A percentile compares a stretch with the other conserved stretches of the same genome.
Evolutionary conservation across 768 basidiomycete genomes (phyloP).

Genomic region (Polyporus arcularius): DNA sequence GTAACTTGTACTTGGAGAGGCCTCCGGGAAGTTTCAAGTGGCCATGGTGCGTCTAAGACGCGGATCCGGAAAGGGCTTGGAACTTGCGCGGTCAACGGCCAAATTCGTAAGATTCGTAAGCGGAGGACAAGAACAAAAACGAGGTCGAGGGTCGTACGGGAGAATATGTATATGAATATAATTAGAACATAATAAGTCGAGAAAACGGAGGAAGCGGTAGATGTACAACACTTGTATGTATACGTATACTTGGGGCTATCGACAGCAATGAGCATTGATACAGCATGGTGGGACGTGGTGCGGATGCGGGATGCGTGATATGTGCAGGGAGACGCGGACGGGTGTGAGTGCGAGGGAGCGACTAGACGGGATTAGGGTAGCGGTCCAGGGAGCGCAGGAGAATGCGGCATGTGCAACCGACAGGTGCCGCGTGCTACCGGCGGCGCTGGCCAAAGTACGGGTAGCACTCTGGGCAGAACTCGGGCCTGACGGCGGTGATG

Average conservation of each 20-base stretch:
- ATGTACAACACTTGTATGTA: conserved; percentile 6
- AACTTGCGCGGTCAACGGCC: no score
- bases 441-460: conserved; percentile 29
- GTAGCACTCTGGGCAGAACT: conserved; percentile 37
- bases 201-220: not conserved
- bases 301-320: not conserved
- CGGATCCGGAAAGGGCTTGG: no score
- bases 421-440: conserved; percentile 11
- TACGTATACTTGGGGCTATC: not conserved
- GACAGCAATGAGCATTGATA: conserved; percentile 10
- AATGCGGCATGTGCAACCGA: not conserved
- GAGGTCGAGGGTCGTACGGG: no score
- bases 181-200: not conserved
- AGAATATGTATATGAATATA: no score
- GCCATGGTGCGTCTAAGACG: no score
- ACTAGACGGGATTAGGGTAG: not conserved
- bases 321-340: no score
- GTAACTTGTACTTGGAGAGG: no score
- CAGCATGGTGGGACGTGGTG: not conserved
- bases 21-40: no score
- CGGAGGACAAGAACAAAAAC: no score
- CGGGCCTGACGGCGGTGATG: conserved; percentile 49
- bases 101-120: no score
- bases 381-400: not conserved
- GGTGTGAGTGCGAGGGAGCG: not conserved